Evolutionary conservation across 192 early-diverging fungal genomes (phyloP).

Genomic region (Backusella circina): DNA sequence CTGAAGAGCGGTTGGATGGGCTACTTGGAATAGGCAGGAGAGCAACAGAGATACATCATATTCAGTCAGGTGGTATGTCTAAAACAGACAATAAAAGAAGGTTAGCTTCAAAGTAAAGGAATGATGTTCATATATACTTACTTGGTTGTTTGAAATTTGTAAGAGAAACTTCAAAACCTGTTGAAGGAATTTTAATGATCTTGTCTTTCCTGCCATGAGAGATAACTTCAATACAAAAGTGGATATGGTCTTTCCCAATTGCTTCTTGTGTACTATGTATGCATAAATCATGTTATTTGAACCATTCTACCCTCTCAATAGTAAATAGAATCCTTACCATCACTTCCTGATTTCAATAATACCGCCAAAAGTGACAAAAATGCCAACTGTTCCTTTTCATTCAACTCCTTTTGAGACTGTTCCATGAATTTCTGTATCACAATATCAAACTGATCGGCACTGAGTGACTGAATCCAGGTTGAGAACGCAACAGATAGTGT

Average conservation of each 20-base stretch:
- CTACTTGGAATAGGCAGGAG: constrained; percentile 23
- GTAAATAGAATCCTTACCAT: constrained; percentile 13
- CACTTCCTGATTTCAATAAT: constrained; percentile 10
- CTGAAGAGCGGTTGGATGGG: constrained; percentile 1
- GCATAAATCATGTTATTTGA: not conserved
- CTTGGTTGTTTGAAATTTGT: constrained; percentile 32
- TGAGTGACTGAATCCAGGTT: constrained; percentile 10
- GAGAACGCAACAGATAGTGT: constrained; percentile 3
- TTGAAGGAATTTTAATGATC: constrained; percentile 28
- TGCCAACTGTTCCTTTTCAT: not conserved
- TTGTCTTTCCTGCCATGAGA: constrained; percentile 36
- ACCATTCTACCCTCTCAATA: not conserved
- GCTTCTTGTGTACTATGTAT: constrained; percentile 36
- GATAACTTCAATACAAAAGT: constrained; percentile 33
- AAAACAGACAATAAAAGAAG: too few relatives aligned
- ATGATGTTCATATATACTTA: constrained; percentile 11
- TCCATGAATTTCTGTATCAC: constrained; percentile 1
- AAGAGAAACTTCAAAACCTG: constrained; percentile 34
- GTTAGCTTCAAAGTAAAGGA: too few relatives aligned
- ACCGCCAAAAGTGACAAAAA: constrained; percentile 14
- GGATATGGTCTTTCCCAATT: constrained; percentile 34
- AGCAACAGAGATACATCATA: constrained; percentile 45
- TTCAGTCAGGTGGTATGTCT: constrained; percentile 33
- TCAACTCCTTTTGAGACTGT: constrained; percentile 1
- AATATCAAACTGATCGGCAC: constrained; percentile 10